Base-by-base conservation (phyloP, 2,329 filamentous ascomycete genomes). In the Dactylonectria estremocensis region DNA sequence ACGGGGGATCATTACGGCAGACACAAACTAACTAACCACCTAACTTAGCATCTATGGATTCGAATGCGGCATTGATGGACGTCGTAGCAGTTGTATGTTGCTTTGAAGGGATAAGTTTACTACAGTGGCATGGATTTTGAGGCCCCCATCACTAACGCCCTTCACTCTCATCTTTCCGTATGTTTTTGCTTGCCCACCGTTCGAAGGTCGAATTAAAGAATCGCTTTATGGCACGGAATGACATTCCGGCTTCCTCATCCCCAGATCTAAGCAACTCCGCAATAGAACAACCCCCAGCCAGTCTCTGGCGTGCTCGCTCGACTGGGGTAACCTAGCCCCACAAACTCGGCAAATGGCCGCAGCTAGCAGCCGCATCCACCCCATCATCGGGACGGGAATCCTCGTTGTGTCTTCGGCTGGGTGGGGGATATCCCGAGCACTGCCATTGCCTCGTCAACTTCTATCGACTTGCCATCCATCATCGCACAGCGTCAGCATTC, bases 401-500 rank as follows among this genome's bases (percentile, higher is more conserved):
- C 33, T n/a, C n/a, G 40, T 37, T 55, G 20, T 20, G 45, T 40
- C 45, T 52, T 59, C 61, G 61, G 61, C 54, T 53, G 28, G 46
- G 61, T 64, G 61, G 61, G 61, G 61, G 61, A 64, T 35, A 35
- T 58, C 13, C 61, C 61, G 61, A 64, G 13, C 20, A 35, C 37
- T 35, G 20, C 57, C 18, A 43, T 6, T 43, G 40, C 40, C 14
- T 43, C 40, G 16, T 43, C 40, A 43, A 45, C 56, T 13, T 22
- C 7, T 35, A 35, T 48, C 40, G 31, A 35, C 58, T 22, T 43
- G 48, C 50, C 22, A 37, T 61, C 31, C 22, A 37, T 61, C 31
- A 20, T 20, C 43, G n/a, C 58, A 18, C 49, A 9, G 18, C 48
- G 35, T 55, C 31, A 31, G 4, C 48, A 28, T 45, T 49, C 4